Evolutionary conservation across 441 rosid species (phyloP).

Genomic region (Viola pubescens): DNA sequence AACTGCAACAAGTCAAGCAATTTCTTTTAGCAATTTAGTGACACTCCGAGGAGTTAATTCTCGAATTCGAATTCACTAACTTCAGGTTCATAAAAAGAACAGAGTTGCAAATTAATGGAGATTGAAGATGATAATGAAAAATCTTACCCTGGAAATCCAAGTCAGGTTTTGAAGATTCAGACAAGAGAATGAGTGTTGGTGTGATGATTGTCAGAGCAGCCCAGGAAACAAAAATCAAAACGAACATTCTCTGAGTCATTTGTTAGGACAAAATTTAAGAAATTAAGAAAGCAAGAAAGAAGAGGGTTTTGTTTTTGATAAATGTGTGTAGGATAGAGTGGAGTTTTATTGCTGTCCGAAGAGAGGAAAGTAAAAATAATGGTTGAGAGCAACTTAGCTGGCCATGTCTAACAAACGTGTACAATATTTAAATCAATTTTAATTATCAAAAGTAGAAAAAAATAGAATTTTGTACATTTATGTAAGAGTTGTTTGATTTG

Average conservation of each 20-base stretch:
- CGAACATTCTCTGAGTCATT: constrained; percentile 62
- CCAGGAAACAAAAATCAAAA: constrained; percentile 84
- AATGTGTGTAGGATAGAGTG: neutral
- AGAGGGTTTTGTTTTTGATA: neutral
- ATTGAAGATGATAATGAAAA: neutral
- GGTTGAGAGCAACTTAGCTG: constrained; percentile 26
- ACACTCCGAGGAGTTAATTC: neutral
- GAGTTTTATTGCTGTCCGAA: neutral
- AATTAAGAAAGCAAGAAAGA: neutral
- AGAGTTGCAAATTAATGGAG: neutral
- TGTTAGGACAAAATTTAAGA: constrained; percentile 13
- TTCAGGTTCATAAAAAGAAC: too few relatives aligned
- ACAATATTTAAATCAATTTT: constrained; percentile 5
- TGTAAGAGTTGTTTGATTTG: constrained; percentile 10
- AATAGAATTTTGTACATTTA: neutral
- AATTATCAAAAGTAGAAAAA: neutral
- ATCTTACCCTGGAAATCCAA: constrained; percentile 28
- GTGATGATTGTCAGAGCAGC: constrained; percentile 73
- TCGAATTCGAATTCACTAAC: too few relatives aligned
- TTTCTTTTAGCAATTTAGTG: neutral
- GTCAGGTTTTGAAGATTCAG: constrained; percentile 48
- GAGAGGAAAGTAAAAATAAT: neutral
- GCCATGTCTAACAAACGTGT: constrained; percentile 36
- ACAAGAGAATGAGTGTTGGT: constrained; percentile 66
- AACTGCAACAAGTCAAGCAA: constrained; percentile 18